Conservation (phyloP, 1,284 basidiomycete genomes). For the Quambalaria eucalypti region DNA sequence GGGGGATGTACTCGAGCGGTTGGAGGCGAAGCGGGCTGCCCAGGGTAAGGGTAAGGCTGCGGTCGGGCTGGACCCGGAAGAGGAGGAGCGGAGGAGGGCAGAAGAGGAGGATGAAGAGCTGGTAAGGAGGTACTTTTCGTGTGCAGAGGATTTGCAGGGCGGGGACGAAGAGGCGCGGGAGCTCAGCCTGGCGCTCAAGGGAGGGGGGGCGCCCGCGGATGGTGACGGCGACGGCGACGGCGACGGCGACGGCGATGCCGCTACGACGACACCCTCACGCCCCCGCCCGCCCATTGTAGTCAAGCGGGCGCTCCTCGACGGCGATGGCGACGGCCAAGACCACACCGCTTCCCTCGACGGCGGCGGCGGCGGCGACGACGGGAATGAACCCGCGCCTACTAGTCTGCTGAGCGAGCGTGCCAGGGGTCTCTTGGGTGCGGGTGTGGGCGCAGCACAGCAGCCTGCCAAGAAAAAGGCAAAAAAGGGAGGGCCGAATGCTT, state of each 20-base stretch:
- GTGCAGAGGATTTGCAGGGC: constrained; percentile 51
- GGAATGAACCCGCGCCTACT: constrained; percentile 15
- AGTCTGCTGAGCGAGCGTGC: constrained; percentile 19
- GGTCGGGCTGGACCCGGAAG: constrained; percentile 12
- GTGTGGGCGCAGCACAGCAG: constrained; percentile 4
- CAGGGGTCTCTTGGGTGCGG: constrained; percentile 10
- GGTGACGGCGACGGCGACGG: constrained; percentile 12
- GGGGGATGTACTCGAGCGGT: constrained; percentile 25
- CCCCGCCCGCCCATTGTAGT: neutral
- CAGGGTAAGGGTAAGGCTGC: constrained; percentile 1
- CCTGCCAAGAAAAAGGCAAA: constrained; percentile 32
- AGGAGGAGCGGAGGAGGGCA: constrained; percentile 51
- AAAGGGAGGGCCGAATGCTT: constrained; percentile 31
- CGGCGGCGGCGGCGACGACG: constrained; percentile 21
- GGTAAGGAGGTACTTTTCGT: constrained; percentile 75
- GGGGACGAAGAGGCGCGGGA: constrained; percentile 16
- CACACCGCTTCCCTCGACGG: constrained; percentile 11
- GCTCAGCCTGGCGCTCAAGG: constrained; percentile 6
- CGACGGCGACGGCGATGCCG: constrained; percentile 9
- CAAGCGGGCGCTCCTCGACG: neutral
- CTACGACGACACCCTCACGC: neutral
- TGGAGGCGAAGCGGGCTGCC: constrained; percentile 2
- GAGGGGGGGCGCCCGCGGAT: constrained; percentile 4
- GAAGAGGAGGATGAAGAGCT: constrained; percentile 87
- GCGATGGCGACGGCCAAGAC: neutral